These are phyloP conservation scores for Arabidopsis thaliana DNA, from an alignment of 345 rosid genomes.

Conservation along the genomic window DNA sequence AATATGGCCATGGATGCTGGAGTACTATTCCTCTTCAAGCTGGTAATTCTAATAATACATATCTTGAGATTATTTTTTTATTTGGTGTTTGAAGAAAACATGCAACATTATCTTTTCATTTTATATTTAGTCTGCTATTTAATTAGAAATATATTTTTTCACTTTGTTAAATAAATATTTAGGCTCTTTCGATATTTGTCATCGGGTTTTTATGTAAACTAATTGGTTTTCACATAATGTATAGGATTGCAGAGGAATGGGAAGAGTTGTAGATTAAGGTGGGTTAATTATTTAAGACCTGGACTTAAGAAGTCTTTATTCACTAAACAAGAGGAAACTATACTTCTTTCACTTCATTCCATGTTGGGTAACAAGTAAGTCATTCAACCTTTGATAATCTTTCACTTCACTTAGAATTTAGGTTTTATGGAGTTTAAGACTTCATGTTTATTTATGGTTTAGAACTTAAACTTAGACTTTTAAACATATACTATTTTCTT, in stretches of 20 bases:
- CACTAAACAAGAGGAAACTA: constrained; percentile 68
- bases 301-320: constrained; percentile 77
- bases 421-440: background rate
- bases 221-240: background rate
- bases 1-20: constrained; percentile 90
- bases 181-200: background rate
- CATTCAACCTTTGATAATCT: too few relatives aligned
- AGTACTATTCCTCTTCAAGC: constrained; percentile 81
- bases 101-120: background rate
- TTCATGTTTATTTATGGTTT: background rate
- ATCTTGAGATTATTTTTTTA: background rate
- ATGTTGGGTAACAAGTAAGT: constrained; percentile 92
- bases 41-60: constrained; percentile 51
- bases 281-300: constrained; percentile 94
- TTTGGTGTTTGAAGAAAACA: background rate
- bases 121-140: background rate
- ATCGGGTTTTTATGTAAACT: background rate
- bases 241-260: constrained; percentile 90
- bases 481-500: too few relatives aligned
- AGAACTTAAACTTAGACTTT: background rate
- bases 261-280: constrained; percentile 93
- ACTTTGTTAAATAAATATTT: background rate
- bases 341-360: constrained; percentile 71
- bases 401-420: background rate
- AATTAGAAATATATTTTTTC: background rate